These are phyloP conservation scores for Zopfochytrium polystomum DNA, from an alignment of 371 early-diverging fungal genomes.

Conservation along the genomic window DNA sequence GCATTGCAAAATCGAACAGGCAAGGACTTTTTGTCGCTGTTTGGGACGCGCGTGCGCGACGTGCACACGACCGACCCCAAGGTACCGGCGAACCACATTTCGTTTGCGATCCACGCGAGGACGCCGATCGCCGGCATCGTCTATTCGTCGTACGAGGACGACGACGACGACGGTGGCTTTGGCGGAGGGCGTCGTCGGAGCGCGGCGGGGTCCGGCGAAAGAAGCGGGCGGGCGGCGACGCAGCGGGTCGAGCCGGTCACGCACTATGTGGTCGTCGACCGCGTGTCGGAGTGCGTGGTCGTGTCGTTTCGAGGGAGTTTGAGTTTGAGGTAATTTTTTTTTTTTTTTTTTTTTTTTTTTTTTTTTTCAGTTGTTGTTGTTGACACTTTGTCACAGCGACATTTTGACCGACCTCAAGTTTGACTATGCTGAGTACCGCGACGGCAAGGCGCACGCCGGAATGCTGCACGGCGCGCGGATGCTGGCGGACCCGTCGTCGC, in stretches of 20 bases:
- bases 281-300: slow-evolving; percentile 68
- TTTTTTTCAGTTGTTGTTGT: too few relatives aligned
- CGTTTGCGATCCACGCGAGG: slow-evolving; percentile 67
- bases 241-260: slow-evolving; percentile 43
- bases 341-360: too few relatives aligned
- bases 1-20: too few relatives aligned
- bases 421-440: slow-evolving; percentile 61
- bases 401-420: slow-evolving; percentile 79
- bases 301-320: slow-evolving; percentile 85
- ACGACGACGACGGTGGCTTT: slow-evolving; percentile 6
- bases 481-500: slow-evolving; percentile 23
- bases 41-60: slow-evolving; percentile 34
- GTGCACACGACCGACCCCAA: slow-evolving; percentile 34
- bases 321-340: too few relatives aligned
- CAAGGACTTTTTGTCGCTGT: too few relatives aligned
- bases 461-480: slow-evolving; percentile 33
- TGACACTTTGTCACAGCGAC: too few relatives aligned
- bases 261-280: slow-evolving; percentile 83
- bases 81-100: slow-evolving; percentile 57
- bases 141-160: slow-evolving; percentile 53
- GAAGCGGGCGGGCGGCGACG: too few relatives aligned
- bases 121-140: slow-evolving; percentile 65
- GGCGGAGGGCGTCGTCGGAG: too few relatives aligned
- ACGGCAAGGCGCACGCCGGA: slow-evolving; percentile 33
- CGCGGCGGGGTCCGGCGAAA: too few relatives aligned